Evolutionary conservation across 2,329 filamentous ascomycete genomes (phyloP).

Genomic region (Diplodia sapinea): DNA sequence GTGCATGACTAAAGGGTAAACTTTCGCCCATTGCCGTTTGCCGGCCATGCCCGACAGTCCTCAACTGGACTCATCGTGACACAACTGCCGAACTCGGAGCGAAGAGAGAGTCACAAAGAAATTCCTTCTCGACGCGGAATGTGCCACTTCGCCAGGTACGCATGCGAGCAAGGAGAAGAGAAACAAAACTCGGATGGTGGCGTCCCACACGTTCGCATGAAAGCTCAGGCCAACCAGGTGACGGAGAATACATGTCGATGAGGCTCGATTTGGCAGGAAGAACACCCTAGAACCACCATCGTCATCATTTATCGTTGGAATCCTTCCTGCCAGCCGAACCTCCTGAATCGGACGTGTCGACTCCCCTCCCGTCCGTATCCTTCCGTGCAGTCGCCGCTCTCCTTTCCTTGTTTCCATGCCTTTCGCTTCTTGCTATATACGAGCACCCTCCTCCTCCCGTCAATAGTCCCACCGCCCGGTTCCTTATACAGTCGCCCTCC

Average conservation of each 20-base stretch:
- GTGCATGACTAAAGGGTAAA: conserved; percentile 1
- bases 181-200: too few species aligned
- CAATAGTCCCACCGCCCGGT: background rate
- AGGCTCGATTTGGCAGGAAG: background rate
- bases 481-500: background rate
- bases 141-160: too few species aligned
- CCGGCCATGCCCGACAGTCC: background rate
- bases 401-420: background rate
- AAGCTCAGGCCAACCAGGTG: too few species aligned
- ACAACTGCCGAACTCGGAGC: too few species aligned
- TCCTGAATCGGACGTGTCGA: background rate
- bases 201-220: too few species aligned
- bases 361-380: background rate
- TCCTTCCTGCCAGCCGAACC: conserved; percentile 6
- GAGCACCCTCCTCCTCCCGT: conserved; percentile 4
- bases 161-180: too few species aligned
- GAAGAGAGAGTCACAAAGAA: background rate
- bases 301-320: background rate
- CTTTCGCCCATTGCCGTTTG: background rate
- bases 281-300: background rate
- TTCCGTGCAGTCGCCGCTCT: background rate
- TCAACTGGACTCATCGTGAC: too few species aligned
- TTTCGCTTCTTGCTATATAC: background rate
- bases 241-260: too few species aligned
- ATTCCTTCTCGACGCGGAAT: background rate